Conservation (phyloP, 306 rosid genomes). For the Castanospermum australe region DNA sequence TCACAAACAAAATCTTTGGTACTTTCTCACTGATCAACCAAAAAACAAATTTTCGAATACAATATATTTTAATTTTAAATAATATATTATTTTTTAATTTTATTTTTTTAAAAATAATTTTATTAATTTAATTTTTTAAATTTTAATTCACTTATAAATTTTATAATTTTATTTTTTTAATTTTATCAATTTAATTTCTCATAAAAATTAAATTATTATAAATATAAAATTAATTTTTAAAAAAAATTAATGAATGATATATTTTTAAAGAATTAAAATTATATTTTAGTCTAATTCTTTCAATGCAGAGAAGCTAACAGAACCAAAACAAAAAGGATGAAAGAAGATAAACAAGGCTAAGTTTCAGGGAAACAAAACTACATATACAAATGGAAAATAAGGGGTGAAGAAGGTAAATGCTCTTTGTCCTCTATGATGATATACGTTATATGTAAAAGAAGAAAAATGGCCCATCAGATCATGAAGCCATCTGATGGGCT, state of each 20-base stretch:
- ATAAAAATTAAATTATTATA: too few species aligned
- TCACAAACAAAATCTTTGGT: background rate
- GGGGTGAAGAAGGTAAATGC: background rate
- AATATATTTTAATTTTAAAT: too few species aligned
- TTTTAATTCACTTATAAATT: too few species aligned
- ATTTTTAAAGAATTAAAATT: too few species aligned
- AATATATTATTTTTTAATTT: too few species aligned
- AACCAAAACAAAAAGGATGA: conserved; percentile 19
- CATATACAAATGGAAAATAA: background rate
- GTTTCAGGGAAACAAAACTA: background rate
- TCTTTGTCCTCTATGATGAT: background rate
- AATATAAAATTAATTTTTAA: too few species aligned
- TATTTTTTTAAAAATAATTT: too few species aligned
- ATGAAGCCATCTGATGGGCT: conserved; percentile 47
- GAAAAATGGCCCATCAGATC: background rate
- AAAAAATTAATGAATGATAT: too few species aligned
- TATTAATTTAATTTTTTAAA: too few species aligned
- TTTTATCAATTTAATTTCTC: too few species aligned
- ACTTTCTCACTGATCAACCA: background rate
- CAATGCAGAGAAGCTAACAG: background rate
- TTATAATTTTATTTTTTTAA: too few species aligned
- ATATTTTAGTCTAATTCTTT: background rate
- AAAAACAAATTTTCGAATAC: too few species aligned
- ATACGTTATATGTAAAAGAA: background rate
- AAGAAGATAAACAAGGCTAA: background rate